Evolutionary conservation across 495 filamentous ascomycete genomes (phyloP), one percentile per base, ranked within the genome.

Genomic region (Aspergillus asperescens): DNA sequence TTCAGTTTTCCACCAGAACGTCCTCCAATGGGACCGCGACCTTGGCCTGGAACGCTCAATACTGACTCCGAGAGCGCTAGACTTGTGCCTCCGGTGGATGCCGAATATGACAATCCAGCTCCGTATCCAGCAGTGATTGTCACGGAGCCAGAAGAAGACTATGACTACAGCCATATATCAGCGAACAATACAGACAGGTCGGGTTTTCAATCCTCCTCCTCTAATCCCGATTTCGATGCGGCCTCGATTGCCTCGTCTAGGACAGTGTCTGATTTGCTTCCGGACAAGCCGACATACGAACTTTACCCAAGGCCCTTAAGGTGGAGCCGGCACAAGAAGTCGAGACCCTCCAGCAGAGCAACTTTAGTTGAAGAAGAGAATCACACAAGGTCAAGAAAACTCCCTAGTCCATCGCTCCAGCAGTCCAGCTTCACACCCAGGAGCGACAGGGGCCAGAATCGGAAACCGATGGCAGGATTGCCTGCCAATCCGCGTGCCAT

Each of bases 311-410:
- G 68, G 25, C 71, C 73, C 9, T 52, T 76, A 18, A 63, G 64
- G 39, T 62, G 67, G 62, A 68, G 60, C 22, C 66, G 63, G 28
- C 66, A 63, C 13, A 58, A 58, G 18, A 41, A 57, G 51, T 28
- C 46, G 4, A 56, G 69, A 4, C 68, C 65, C 6, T 38, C 24
- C 16, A 76, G 71, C 48, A 58, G 61, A 7, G 67, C 58, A 22
- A 74, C 71, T 1, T 42, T 69, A 3, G 71, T 73, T 42, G 73
- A 76, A 56, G 72, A 76, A 40, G 73, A 76, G 35, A 69, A 74
- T 24, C 38, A 29, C 35, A 52, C 47, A 37, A 56, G 38, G 18
- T 48, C 52, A 22, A 55, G 48, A 12, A 59, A 44, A 19, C 42
- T 61, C 27, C 41, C 56, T 15, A 53, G 52, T 22, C 50, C 52